Evolutionary conservation across 805 yeast genomes (phyloP).

Genomic region (Lipomyces orientalis): DNA sequence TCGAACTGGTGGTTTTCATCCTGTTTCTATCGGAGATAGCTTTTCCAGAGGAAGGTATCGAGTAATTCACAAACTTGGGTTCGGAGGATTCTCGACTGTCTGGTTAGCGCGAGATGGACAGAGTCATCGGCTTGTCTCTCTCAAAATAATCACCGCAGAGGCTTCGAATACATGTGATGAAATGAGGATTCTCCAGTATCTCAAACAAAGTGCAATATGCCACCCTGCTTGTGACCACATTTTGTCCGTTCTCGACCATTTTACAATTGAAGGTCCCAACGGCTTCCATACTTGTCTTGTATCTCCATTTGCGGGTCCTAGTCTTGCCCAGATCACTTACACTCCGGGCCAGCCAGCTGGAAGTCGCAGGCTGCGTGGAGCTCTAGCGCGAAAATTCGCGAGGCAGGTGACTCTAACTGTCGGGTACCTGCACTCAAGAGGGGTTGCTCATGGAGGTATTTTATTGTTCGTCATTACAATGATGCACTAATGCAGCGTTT

Average conservation of each 20-base stretch:
- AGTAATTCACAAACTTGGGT: slow-evolving; percentile 5
- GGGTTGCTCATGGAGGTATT: slow-evolving; percentile 1
- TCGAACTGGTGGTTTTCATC: not conserved
- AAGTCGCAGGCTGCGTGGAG: slow-evolving; percentile 5
- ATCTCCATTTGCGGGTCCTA: not conserved
- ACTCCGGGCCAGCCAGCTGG: not conserved
- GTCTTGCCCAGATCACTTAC: not conserved
- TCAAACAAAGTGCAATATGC: not conserved
- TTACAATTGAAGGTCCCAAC: slow-evolving; percentile 3
- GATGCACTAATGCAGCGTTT: slow-evolving; percentile 31
- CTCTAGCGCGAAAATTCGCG: not conserved
- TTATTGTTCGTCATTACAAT: slow-evolving; percentile 46
- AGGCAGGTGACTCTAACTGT: not conserved
- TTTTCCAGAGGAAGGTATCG: slow-evolving; percentile 3
- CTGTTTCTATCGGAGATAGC: slow-evolving; percentile 4
- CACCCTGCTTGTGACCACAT: not conserved
- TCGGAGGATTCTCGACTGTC: slow-evolving; percentile 7
- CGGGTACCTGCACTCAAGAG: not conserved
- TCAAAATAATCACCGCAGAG: slow-evolving; percentile 1
- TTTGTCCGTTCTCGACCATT: slow-evolving; percentile 2
- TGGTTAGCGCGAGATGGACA: not conserved
- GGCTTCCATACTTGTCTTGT: not conserved
- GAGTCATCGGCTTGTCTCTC: not conserved
- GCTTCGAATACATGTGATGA: not conserved
- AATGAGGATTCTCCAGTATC: slow-evolving; percentile 4